These are phyloP conservation scores for Podaxis sp. DNA, from an alignment of 768 basidiomycete species.

Conservation along the genomic window DNA sequence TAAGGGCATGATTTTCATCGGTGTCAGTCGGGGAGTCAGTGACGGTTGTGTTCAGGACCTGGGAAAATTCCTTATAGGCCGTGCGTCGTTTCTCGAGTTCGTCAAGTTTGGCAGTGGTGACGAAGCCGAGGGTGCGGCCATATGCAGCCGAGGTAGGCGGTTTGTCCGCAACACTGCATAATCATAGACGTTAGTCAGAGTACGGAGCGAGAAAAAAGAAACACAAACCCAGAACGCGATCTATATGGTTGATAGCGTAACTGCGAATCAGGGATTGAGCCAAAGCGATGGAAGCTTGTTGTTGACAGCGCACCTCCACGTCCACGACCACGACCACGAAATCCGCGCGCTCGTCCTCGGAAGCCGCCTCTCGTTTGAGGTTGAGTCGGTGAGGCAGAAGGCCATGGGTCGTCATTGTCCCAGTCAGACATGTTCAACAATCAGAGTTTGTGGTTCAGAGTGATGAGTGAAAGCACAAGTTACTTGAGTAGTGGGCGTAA, in stretches of 20 bases:
- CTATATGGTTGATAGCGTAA: constrained; percentile 9
- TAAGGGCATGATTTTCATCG: background rate
- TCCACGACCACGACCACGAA: background rate
- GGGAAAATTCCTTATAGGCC: constrained; percentile 33
- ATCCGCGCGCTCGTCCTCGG: constrained; percentile 2
- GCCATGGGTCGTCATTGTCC: background rate
- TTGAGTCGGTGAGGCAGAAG: background rate
- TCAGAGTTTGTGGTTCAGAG: background rate
- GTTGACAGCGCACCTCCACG: background rate
- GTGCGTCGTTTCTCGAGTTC: constrained; percentile 41
- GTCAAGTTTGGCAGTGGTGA: constrained; percentile 42
- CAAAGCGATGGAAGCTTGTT: background rate
- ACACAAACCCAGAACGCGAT: constrained; percentile 9
- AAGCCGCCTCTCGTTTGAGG: background rate
- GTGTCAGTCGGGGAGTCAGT: background rate
- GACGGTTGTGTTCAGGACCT: constrained; percentile 24
- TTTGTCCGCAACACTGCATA: constrained; percentile 7
- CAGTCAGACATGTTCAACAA: background rate
- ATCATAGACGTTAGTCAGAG: background rate
- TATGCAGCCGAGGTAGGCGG: constrained; percentile 11
- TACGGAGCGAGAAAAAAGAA: background rate
- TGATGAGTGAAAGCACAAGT: background rate
- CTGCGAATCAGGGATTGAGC: background rate
- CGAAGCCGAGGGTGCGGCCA: constrained; percentile 32
- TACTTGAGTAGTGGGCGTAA: background rate